Evolutionary conservation across 208 protist genomes (phyloP).

Genomic region (Crithidia sp.): DNA sequence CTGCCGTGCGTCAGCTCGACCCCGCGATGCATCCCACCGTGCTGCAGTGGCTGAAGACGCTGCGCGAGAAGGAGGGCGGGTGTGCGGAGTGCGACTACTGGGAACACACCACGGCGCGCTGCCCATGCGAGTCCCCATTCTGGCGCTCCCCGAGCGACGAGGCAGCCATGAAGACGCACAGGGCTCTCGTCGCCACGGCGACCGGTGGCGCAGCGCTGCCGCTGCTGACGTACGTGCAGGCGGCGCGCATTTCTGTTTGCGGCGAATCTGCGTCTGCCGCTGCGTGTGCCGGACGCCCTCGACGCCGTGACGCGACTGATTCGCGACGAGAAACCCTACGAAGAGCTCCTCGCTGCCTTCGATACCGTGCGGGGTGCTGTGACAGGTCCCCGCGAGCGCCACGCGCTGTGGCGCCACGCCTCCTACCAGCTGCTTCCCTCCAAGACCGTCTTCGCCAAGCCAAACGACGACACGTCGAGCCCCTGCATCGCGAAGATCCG

Average conservation of each 20-base stretch:
- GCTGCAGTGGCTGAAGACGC: constrained; percentile 57
- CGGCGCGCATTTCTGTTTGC: constrained; percentile 68
- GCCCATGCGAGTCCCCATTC: constrained; percentile 82
- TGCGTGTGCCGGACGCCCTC: constrained; percentile 51
- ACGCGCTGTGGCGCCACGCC: constrained; percentile 87
- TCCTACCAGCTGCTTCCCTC: constrained; percentile 78
- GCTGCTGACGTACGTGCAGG: constrained; percentile 57
- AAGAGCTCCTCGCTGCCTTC: constrained; percentile 80
- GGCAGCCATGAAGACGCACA: constrained; percentile 28
- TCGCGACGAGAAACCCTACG: constrained; percentile 63
- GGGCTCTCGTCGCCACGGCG: constrained; percentile 16
- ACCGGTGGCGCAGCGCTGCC: constrained; percentile 25
- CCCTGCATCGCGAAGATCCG: constrained; percentile 64
- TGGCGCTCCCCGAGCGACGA: constrained; percentile 45
- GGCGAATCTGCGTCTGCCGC: constrained; percentile 64
- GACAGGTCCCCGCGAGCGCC: constrained; percentile 76
- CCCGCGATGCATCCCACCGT: constrained; percentile 75
- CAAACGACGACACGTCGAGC: constrained; percentile 70
- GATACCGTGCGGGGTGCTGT: constrained; percentile 81
- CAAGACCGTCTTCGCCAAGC: constrained; percentile 82
- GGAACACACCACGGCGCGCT: constrained; percentile 65
- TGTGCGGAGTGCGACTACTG: constrained; percentile 81
- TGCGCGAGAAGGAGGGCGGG: constrained; percentile 63
- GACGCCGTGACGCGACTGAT: constrained; percentile 74
- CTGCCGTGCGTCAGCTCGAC: constrained; percentile 60